Base-by-base conservation (phyloP, 2,329 filamentous ascomycete species). In the Bipolaris victoriae region DNA sequence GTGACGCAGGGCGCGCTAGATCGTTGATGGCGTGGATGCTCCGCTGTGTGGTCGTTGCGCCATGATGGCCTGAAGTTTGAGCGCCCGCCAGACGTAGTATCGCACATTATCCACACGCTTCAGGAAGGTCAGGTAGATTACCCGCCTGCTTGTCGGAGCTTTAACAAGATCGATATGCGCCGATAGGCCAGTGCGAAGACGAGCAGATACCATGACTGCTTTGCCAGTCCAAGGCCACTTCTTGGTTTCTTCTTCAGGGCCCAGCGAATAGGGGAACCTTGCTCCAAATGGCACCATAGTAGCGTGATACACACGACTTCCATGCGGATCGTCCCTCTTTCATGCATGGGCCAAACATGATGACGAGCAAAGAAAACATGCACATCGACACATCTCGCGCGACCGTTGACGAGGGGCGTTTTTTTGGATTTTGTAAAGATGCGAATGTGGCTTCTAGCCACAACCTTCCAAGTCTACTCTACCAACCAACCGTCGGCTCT, bases 11-110 rank as follows among this genome's bases (percentile, higher is more conserved):
- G 55, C 33, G 33, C 22, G 26, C 31, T 33, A 29, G 40, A 37
- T 54, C 44, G 51, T 36, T 51, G 26, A n/a, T 18, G 31, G 29
- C 26, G 16, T 44, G 51, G 45, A 39, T 24, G 33, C 46, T 15
- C 44, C 29, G 37, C 29, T 11, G 13, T 37, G 49, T 43, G 39
- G 49, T 44, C 22, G 22, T 46, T 57, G 50, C 54, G 44, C 49
- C 46, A 16, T 45, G 49, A 35, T 41, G 44, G 54, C 49, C 57
- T 36, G 41, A 53, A 31, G 49, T 53, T 45, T 53, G 41, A 29
- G 43, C 45, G 36, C 45, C 33, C 39, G 36, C 31, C 36, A 47
- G 49, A 43, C 26, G 52, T 39, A 43, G 20, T 39, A 47, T 35
- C 15, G 43, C 26, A 43, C 20, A 57, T 51, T 57, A n/a, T 57